These are phyloP conservation scores for Lentinula edodes DNA, from an alignment of 768 basidiomycete genomes.

Conservation along the genomic window DNA sequence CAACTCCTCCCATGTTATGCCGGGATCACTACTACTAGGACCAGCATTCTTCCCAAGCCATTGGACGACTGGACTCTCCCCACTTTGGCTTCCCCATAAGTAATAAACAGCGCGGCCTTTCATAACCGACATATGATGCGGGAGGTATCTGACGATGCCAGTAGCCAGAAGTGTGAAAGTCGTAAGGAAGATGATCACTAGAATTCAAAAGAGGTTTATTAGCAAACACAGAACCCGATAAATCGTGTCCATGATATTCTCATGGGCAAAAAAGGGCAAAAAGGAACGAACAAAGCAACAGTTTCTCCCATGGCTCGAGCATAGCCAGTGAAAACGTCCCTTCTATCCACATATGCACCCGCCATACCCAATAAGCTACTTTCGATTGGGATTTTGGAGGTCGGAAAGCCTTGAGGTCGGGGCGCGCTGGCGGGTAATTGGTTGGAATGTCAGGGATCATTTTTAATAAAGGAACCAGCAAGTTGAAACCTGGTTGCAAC, in stretches of 20 bases:
- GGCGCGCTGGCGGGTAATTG: not conserved
- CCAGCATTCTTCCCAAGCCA: slow-evolving; percentile 13
- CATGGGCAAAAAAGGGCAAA: not conserved
- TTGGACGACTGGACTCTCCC: slow-evolving; percentile 18
- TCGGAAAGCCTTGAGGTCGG: slow-evolving; percentile 12
- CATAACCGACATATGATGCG: slow-evolving; percentile 49
- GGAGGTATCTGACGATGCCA: slow-evolving; percentile 52
- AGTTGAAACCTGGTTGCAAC: not conserved
- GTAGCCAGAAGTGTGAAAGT: slow-evolving; percentile 41
- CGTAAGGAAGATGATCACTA: slow-evolving; percentile 36
- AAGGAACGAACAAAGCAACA: slow-evolving; percentile 44
- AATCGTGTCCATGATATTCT: not conserved
- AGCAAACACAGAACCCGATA: not conserved
- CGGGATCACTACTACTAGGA: not conserved
- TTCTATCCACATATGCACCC: slow-evolving; percentile 50
- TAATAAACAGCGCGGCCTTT: slow-evolving; percentile 55
- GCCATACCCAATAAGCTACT: slow-evolving; percentile 35
- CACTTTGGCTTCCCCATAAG: slow-evolving; percentile 46
- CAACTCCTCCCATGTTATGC: not conserved
- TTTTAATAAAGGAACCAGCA: not conserved
- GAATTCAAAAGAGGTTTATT: not conserved
- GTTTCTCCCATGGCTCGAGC: slow-evolving; percentile 67
- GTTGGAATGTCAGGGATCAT: slow-evolving; percentile 6
- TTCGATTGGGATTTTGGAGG: slow-evolving; percentile 11
- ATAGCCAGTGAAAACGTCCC: slow-evolving; percentile 54